phyloP scores from a whole-genome alignment of 176 grass and related monocot species.

The Miscanthus lutarioriparius region DNA sequence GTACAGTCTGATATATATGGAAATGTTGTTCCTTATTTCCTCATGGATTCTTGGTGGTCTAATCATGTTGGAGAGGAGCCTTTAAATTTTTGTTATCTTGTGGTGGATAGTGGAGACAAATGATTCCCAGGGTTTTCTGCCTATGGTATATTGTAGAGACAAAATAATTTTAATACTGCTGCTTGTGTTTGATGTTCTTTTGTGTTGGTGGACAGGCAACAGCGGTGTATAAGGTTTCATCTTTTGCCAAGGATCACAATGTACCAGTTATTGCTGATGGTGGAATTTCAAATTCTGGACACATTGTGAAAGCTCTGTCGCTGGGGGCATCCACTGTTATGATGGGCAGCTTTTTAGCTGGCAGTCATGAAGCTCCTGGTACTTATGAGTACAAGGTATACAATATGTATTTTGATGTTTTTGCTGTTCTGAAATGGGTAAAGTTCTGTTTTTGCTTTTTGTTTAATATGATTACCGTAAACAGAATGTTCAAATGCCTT shows the following conservation, averaged over 20 bases:
- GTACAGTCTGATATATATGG: neutral
- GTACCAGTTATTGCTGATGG: slow-evolving; percentile 93
- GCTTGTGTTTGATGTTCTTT: slow-evolving; percentile 15
- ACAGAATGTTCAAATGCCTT: neutral
- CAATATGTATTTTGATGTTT: neutral
- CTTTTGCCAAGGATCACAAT: slow-evolving; percentile 83
- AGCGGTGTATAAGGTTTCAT: slow-evolving; percentile 93
- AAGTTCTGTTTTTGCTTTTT: neutral
- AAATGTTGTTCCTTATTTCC: neutral
- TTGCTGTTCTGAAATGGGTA: neutral
- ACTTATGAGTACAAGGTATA: slow-evolving; percentile 73
- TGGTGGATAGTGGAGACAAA: neutral
- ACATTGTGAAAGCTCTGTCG: slow-evolving; percentile 88
- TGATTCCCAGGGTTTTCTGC: neutral
- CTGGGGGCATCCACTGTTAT: slow-evolving; percentile 89
- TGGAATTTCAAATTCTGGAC: slow-evolving; percentile 95
- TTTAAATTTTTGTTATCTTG: neutral
- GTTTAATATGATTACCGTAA: neutral
- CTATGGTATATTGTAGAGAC: neutral
- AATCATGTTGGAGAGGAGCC: neutral
- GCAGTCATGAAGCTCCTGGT: slow-evolving; percentile 91
- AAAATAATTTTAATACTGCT: neutral
- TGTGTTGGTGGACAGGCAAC: slow-evolving; percentile 63
- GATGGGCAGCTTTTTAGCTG: slow-evolving; percentile 97
- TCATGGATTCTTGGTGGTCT: neutral